Evolutionary conservation across 352 stramenopile species (phyloP).

Genomic region (Thalassiosira tumida): DNA sequence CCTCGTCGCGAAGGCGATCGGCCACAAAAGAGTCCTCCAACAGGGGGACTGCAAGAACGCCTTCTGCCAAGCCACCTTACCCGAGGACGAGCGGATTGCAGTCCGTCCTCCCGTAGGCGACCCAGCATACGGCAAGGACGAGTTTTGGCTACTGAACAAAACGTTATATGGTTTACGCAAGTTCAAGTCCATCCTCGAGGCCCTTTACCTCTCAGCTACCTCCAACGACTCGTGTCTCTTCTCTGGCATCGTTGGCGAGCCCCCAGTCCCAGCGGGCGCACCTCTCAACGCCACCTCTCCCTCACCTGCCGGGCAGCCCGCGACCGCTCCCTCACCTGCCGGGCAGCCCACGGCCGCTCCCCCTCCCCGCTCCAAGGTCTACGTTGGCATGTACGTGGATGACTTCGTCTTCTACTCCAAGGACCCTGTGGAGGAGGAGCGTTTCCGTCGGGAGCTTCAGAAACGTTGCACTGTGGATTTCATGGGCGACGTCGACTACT

Average conservation of each 20-base stretch:
- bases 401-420: constrained; percentile 46
- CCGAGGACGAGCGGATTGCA: constrained; percentile 59
- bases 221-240: constrained; percentile 59
- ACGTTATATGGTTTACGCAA: constrained; percentile 67
- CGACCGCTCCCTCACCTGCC: too few relatives aligned
- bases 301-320: too few relatives aligned
- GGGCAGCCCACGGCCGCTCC: too few relatives aligned
- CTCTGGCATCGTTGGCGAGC: not conserved
- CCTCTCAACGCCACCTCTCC: not conserved
- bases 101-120: constrained; percentile 53
- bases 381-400: constrained; percentile 40
- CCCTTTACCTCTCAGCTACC: constrained; percentile 22
- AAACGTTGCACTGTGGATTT: constrained; percentile 22
- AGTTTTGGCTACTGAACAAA: constrained; percentile 69
- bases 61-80: constrained; percentile 62
- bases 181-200: constrained; percentile 23
- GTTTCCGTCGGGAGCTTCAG: constrained; percentile 1
- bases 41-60: constrained; percentile 80
- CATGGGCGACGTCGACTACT: constrained; percentile 24
- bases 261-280: not conserved
- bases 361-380: too few relatives aligned
- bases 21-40: constrained; percentile 52
- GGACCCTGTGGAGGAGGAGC: constrained; percentile 11
- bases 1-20: constrained; percentile 44
- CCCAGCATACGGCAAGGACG: constrained; percentile 3